Percentiles rank a stretch among this genome's conserved stretches.
Evolutionary conservation across 306 rosid species (phyloP).

Genomic region (Gillenia trifoliata): DNA sequence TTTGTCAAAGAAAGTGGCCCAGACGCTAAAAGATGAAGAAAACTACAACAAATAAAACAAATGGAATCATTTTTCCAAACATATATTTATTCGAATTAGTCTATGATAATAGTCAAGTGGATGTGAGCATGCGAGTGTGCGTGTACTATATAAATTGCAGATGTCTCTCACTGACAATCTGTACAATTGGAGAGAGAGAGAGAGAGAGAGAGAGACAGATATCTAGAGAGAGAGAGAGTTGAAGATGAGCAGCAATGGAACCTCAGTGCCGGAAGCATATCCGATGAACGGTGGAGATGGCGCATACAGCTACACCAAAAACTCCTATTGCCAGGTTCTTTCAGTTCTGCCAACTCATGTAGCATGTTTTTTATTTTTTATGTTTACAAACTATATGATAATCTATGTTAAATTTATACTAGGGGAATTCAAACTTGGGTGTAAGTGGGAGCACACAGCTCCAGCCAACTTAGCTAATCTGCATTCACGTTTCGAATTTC

Average conservation of each 20-base stretch:
- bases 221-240: background rate
- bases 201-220: background rate
- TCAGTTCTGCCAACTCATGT: background rate
- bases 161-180: background rate
- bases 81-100: too few species aligned
- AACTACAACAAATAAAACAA: too few species aligned
- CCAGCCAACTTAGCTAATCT: too few species aligned
- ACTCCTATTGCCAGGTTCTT: slow-evolving; percentile 6
- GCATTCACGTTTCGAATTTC: too few species aligned
- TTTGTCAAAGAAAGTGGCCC: background rate
- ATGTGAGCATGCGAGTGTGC: too few species aligned
- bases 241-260: slow-evolving; percentile 1
- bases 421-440: too few species aligned
- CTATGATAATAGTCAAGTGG: too few species aligned
- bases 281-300: slow-evolving; percentile 15
- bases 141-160: background rate
- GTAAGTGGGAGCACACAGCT: too few species aligned
- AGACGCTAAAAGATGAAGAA: too few species aligned
- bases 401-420: too few species aligned
- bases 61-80: background rate
- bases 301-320: slow-evolving; percentile 14
- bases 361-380: background rate
- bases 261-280: background rate
- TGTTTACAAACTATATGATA: too few species aligned
- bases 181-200: background rate